Conservation (phyloP, 257 asterid species). For the Knoxia roxburghii region DNA sequence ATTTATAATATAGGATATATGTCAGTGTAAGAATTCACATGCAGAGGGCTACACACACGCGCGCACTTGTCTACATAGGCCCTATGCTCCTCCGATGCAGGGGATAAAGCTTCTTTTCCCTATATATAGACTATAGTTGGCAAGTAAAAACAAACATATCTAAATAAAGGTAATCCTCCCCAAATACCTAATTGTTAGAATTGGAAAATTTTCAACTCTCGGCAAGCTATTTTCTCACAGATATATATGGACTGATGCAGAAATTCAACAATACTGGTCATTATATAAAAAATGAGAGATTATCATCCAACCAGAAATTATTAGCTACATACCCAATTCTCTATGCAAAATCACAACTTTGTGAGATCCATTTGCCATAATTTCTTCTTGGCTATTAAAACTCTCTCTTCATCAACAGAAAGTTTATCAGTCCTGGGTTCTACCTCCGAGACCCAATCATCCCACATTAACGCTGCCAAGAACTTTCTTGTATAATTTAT, state of each 20-base stretch:
- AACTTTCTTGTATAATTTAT: slow-evolving; percentile 47
- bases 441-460: slow-evolving; percentile 75
- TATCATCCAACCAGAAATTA: background rate
- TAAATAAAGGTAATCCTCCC: background rate
- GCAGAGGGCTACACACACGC: too few species aligned
- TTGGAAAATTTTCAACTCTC: background rate
- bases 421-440: slow-evolving; percentile 60
- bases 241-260: background rate
- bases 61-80: background rate
- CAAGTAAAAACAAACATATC: background rate
- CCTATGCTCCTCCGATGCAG: too few species aligned
- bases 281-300: background rate
- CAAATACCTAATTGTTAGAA: too few species aligned
- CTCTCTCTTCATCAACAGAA: slow-evolving; percentile 56
- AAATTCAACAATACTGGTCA: background rate
- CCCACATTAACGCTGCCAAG: slow-evolving; percentile 72
- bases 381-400: slow-evolving; percentile 59
- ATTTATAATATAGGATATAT: background rate
- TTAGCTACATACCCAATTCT: slow-evolving; percentile 1
- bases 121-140: background rate
- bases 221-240: background rate
- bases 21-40: too few species aligned
- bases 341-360: slow-evolving; percentile 12
- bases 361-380: slow-evolving; percentile 39
- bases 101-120: background rate